Evolutionary conservation across 768 basidiomycete species (phyloP).

Genomic region (Leccinum pellstonianum): DNA sequence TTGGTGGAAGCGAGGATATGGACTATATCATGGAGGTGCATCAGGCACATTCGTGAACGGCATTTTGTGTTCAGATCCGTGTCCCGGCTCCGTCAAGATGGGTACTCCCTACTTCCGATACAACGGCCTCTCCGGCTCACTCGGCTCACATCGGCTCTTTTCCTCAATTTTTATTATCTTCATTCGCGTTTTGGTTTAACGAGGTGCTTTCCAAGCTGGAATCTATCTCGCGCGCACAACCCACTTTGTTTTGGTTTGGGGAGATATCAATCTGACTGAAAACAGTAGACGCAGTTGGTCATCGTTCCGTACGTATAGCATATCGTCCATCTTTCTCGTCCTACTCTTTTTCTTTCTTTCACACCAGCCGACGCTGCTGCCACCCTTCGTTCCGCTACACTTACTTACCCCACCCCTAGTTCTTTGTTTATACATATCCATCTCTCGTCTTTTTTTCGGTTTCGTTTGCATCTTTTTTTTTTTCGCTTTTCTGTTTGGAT

Average conservation of each 20-base stretch:
- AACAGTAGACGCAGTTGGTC: slow-evolving; percentile 5
- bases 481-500: neutral
- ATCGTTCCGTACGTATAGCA: slow-evolving; percentile 15
- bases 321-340: slow-evolving; percentile 4
- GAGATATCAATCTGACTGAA: slow-evolving; percentile 3
- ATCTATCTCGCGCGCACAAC: slow-evolving; percentile 6
- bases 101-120: no score
- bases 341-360: neutral
- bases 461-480: neutral
- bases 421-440: neutral
- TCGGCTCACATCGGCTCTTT: neutral
- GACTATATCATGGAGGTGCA: slow-evolving; percentile 20
- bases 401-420: neutral
- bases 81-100: no score
- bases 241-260: slow-evolving; percentile 11
- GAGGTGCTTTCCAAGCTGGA: slow-evolving; percentile 3
- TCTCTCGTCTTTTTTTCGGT: neutral
- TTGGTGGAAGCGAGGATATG: slow-evolving; percentile 28
- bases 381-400: slow-evolving; percentile 2
- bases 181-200: slow-evolving; percentile 9
- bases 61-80: neutral
- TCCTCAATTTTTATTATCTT: neutral
- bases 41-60: slow-evolving; percentile 12
- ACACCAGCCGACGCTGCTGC: neutral
- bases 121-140: neutral